These are phyloP conservation scores for Pleurostoma richardsiae DNA, from an alignment of 2,329 filamentous ascomycete species.

Conservation along the genomic window DNA sequence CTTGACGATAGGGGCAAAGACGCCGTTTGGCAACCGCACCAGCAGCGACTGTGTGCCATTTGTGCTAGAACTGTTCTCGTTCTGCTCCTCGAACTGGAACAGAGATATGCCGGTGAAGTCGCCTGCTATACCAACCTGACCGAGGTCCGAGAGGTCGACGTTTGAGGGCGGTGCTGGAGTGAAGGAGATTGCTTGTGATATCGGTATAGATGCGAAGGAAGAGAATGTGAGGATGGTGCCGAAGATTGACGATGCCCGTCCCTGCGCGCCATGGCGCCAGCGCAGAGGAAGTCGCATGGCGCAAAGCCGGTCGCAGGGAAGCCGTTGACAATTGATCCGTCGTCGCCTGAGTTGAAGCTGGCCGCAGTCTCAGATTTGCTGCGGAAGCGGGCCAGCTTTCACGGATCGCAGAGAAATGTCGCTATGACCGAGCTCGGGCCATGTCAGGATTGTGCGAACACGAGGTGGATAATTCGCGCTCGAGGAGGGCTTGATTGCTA, in stretches of 20 bases:
- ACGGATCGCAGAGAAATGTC: no score
- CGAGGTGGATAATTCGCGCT: no score
- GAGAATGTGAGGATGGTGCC: slow-evolving; percentile 20
- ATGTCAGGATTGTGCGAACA: no score
- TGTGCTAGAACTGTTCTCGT: slow-evolving; percentile 57
- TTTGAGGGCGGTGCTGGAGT: slow-evolving; percentile 60
- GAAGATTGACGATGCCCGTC: slow-evolving; percentile 15
- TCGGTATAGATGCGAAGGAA: slow-evolving; percentile 31
- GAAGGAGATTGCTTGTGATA: slow-evolving; percentile 50
- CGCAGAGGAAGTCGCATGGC: slow-evolving; percentile 44
- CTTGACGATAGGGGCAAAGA: slow-evolving; percentile 66
- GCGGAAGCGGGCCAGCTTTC: no score
- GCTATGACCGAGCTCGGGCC: no score
- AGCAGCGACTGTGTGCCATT: slow-evolving; percentile 82
- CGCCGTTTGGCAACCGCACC: slow-evolving; percentile 77
- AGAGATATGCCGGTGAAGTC: slow-evolving; percentile 90
- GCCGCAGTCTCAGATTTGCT: no score
- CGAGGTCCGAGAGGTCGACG: slow-evolving; percentile 73
- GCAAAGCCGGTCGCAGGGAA: slow-evolving; percentile 7
- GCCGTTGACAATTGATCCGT: neutral
- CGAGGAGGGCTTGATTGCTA: no score
- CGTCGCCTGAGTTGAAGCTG: neutral
- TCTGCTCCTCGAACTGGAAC: slow-evolving; percentile 80
- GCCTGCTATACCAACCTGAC: slow-evolving; percentile 78
- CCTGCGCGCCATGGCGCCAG: slow-evolving; percentile 35